Percentiles rank a stretch among this genome's conserved stretches.
These are phyloP conservation scores for Kuraishia borneana DNA, from an alignment of 805 yeast genomes.

Conservation along the genomic window DNA sequence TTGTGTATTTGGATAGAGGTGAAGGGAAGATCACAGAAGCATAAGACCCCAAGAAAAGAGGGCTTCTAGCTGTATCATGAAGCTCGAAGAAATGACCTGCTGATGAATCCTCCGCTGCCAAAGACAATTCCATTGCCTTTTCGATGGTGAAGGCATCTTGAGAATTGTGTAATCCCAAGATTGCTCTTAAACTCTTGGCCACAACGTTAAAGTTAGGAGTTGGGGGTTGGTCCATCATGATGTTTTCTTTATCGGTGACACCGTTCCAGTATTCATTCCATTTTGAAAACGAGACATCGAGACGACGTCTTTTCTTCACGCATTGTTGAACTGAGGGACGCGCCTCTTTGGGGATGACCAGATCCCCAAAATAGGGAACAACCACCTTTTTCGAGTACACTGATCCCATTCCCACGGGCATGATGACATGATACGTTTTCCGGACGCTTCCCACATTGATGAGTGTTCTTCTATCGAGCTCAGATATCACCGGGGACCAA, in stretches of 20 bases:
- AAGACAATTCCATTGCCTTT: constrained; percentile 52
- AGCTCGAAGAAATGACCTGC: constrained; percentile 28
- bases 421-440: constrained; percentile 61
- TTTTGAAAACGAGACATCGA: constrained; percentile 62
- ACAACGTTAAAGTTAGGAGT: neutral
- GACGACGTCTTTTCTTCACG: constrained; percentile 54
- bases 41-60: constrained; percentile 51
- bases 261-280: constrained; percentile 67
- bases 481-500: constrained; percentile 92
- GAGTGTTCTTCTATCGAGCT: constrained; percentile 67
- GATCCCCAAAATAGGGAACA: constrained; percentile 86
- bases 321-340: constrained; percentile 37
- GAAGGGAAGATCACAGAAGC: constrained; percentile 58
- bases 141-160: constrained; percentile 35
- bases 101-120: constrained; percentile 50
- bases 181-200: constrained; percentile 3
- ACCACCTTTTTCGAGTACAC: constrained; percentile 66
- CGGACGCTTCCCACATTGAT: constrained; percentile 44
- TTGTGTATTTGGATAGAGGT: constrained; percentile 37
- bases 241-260: constrained; percentile 30
- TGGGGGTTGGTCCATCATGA: constrained; percentile 6
- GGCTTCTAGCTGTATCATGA: constrained; percentile 38
- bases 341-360: constrained; percentile 38
- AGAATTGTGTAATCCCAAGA: constrained; percentile 29
- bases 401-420: constrained; percentile 80